Base-by-base conservation (phyloP, 2,329 filamentous ascomycete species). In the Epichloe sp. region DNA sequence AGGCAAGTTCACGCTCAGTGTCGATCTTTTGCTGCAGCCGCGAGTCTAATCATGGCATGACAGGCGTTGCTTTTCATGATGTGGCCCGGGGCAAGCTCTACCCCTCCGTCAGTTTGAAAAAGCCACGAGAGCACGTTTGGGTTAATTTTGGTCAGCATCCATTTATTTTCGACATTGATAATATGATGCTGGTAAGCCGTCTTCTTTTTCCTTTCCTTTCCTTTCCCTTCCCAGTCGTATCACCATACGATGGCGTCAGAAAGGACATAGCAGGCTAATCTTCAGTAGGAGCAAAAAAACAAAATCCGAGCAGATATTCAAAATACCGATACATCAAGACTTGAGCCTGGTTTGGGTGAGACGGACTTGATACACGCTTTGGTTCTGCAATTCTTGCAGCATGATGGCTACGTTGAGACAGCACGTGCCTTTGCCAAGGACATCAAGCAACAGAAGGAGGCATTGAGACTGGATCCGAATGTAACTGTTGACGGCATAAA, bases 361-460 rank as follows among this genome's bases (percentile, higher is more conserved):
- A 83, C 81, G 1, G 76, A 85, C 26, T 75, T 97, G 46, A 81
- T 95, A 38, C 89, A 96, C 63, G 79, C 86, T 58, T 72, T 97
- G 52, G 77, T 83, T 17, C 76, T 89, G 40, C 90, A 96, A 67
- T 97, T 95, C 58, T 72, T 98, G 14, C 86, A 90, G 38, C 91
- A 97, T 59, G 93, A 97, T 60, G 93, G 93, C 53, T 97, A 96
- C 58, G 85, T 96, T 7, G 91, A 96, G 58, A 95, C 91, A 0
- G 90, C 90, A 8, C 80, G 83, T 56, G 88, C 88, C 0, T 97
- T 98, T 72, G 82, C 86, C 3, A 77, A 85, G 58, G 91, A 97
- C 62, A 81, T 95, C 26, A 77, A 80, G 50, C 71, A 77, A 15
- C 87, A 95, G 64, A 84, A 86, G 59, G 72, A 78, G 59, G 82